A percentile compares a stretch with the other conserved stretches of the same genome.
Evolutionary conservation across 2,329 filamentous ascomycete species (phyloP).

Genomic region (Ophiostoma australiae): DNA sequence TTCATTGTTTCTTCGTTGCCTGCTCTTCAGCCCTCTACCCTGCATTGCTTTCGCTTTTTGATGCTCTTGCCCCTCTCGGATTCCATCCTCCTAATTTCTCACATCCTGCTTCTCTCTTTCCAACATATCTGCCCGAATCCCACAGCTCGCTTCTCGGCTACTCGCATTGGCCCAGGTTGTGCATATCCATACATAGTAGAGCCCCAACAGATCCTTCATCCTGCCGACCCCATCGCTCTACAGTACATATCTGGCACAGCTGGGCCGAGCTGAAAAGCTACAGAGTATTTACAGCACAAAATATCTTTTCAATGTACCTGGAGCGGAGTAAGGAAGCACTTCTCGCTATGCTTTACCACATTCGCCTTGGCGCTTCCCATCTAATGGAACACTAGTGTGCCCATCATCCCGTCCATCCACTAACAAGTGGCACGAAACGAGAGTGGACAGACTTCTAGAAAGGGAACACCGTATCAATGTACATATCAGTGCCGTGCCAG

Average conservation of each 20-base stretch:
- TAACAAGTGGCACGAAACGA: slow-evolving; percentile 6
- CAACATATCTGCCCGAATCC: neutral
- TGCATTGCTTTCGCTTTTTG: neutral
- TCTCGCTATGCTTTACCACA: slow-evolving; percentile 17
- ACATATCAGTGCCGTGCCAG: neutral
- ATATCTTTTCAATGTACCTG: neutral
- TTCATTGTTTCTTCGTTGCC: neutral
- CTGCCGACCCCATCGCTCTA: neutral
- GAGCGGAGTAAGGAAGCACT: neutral
- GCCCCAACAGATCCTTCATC: neutral
- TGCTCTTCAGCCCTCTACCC: neutral
- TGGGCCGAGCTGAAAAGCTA: neutral
- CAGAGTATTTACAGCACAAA: too few relatives aligned
- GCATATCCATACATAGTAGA: neutral
- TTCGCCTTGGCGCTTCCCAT: slow-evolving; percentile 16
- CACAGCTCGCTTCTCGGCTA: neutral
- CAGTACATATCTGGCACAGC: too few relatives aligned
- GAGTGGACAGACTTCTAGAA: slow-evolving; percentile 1
- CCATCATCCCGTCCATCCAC: slow-evolving; percentile 1
- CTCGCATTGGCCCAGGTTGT: neutral
- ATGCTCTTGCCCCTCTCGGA: neutral
- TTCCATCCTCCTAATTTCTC: neutral
- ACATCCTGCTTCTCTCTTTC: neutral
- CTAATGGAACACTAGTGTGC: slow-evolving; percentile 8
- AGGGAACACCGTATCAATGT: neutral